phyloP scores from a whole-genome alignment of 768 basidiomycete species.

The Lentinula boryana region DNA sequence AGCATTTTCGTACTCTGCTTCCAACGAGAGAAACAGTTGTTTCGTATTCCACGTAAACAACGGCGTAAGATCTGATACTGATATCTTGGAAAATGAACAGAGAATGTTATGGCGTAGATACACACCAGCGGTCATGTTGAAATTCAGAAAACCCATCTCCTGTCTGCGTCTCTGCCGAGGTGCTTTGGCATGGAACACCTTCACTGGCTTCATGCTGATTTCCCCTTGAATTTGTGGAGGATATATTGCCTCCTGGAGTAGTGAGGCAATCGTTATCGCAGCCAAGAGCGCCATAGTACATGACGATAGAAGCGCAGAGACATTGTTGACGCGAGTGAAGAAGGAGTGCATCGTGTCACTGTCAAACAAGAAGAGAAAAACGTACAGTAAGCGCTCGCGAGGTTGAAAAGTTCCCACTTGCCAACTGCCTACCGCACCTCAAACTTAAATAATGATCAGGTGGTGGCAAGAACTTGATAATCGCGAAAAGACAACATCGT shows the following conservation, averaged over 20 bases:
- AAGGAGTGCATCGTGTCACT: constrained; percentile 36
- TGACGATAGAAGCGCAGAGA: constrained; percentile 43
- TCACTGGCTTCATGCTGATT: constrained; percentile 12
- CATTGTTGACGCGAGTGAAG: constrained; percentile 46
- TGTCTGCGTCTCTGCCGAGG: constrained; percentile 38
- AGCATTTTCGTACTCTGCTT: constrained; percentile 73
- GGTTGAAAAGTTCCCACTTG: too few relatives aligned
- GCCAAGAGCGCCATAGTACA: constrained; percentile 43
- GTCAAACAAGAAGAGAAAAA: background rate
- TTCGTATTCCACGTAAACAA: constrained; percentile 98
- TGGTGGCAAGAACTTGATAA: too few relatives aligned
- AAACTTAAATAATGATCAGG: too few relatives aligned
- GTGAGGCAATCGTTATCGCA: constrained; percentile 46
- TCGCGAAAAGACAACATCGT: too few relatives aligned
- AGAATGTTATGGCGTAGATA: background rate
- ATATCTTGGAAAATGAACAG: background rate
- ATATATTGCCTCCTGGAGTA: constrained; percentile 34
- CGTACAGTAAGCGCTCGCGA: too few relatives aligned
- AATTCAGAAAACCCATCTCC: constrained; percentile 54
- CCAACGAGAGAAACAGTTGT: constrained; percentile 82
- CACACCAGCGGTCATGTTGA: constrained; percentile 50
- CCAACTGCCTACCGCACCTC: too few relatives aligned
- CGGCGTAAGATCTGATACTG: constrained; percentile 67
- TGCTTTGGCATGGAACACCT: constrained; percentile 21
- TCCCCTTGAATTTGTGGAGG: constrained; percentile 39